These are phyloP conservation scores for Aspergillus awamori DNA, from an alignment of 2,329 filamentous ascomycete species.

Conservation along the genomic window DNA sequence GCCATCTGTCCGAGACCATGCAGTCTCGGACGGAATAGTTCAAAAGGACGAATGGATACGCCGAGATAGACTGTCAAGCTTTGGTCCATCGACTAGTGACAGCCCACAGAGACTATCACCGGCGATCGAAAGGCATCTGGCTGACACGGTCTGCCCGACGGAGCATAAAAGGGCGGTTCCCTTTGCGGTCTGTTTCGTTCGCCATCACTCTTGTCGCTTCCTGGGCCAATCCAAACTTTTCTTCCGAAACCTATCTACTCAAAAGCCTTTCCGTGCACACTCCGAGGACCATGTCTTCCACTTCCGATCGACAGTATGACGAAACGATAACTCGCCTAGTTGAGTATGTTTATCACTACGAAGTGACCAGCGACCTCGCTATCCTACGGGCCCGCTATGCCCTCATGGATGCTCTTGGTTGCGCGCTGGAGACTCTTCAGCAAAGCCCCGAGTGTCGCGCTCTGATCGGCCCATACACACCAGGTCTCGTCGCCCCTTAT, in stretches of 20 bases:
- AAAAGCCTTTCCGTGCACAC: not conserved
- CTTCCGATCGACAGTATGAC: conserved; percentile 29
- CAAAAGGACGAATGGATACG: not conserved
- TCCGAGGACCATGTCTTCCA: not conserved
- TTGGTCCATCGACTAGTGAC: not conserved
- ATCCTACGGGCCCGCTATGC: conserved; percentile 23
- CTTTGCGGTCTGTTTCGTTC: not conserved
- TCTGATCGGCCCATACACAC: conserved; percentile 22
- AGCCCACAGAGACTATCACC: not conserved
- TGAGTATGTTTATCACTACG: conserved; percentile 27
- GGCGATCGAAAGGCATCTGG: not conserved
- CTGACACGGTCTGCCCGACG: not conserved
- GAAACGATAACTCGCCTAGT: conserved; percentile 36
- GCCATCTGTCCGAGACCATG: not conserved
- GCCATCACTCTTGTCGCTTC: not conserved
- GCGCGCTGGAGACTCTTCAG: conserved; percentile 28
- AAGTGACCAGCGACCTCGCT: conserved; percentile 21
- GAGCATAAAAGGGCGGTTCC: not conserved
- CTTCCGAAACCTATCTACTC: not conserved
- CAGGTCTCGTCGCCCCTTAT: conserved; percentile 26
- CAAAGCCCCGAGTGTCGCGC: conserved; percentile 23
- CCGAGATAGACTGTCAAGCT: not conserved
- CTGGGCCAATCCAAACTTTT: conserved; percentile 1
- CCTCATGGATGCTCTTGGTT: conserved; percentile 31
- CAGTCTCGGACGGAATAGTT: not conserved